Conservation (phyloP, 192 early-diverging fungal species). For the Phlyctochytrium bullatum region DNA sequence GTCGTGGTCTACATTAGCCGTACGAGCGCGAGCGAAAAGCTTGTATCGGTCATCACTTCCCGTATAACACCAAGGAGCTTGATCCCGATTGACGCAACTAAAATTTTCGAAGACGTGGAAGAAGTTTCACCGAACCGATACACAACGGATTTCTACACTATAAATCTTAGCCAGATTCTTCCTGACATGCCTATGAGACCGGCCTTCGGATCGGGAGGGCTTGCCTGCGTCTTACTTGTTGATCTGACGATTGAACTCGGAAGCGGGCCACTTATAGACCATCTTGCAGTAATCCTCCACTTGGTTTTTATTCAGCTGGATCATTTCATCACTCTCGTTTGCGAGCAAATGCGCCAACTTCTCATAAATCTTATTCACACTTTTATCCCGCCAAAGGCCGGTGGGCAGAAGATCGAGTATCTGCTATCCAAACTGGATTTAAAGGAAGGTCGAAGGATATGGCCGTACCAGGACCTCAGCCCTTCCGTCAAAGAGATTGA, state of each 20-base stretch:
- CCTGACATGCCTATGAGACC: slow-evolving; percentile 63
- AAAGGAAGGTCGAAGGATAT: slow-evolving; percentile 74
- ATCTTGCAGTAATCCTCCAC: slow-evolving; percentile 73
- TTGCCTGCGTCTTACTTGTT: slow-evolving; percentile 74
- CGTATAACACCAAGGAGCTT: slow-evolving; percentile 71
- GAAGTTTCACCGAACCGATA: neutral
- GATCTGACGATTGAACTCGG: slow-evolving; percentile 78
- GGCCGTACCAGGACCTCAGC: slow-evolving; percentile 78
- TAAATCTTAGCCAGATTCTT: slow-evolving; percentile 68
- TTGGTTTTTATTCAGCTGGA: slow-evolving; percentile 81
- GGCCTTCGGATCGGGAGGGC: slow-evolving; percentile 70
- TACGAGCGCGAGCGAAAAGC: slow-evolving; percentile 51
- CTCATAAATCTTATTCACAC: slow-evolving; percentile 77
- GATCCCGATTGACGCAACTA: slow-evolving; percentile 42
- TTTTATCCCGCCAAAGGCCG: slow-evolving; percentile 42
- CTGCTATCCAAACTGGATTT: slow-evolving; percentile 52
- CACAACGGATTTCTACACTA: slow-evolving; percentile 48
- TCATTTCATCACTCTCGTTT: slow-evolving; percentile 69
- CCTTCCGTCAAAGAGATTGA: slow-evolving; percentile 45
- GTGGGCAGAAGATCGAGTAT: slow-evolving; percentile 29
- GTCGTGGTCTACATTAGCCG: slow-evolving; percentile 72
- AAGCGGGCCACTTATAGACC: slow-evolving; percentile 48
- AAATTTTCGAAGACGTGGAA: slow-evolving; percentile 20
- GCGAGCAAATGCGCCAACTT: slow-evolving; percentile 71
- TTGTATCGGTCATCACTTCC: slow-evolving; percentile 63